Percentiles rank a stretch among this genome's conserved stretches.
Conservation (phyloP, 1,139 yeast genomes). For the Yamadazyma dushanensis region DNA sequence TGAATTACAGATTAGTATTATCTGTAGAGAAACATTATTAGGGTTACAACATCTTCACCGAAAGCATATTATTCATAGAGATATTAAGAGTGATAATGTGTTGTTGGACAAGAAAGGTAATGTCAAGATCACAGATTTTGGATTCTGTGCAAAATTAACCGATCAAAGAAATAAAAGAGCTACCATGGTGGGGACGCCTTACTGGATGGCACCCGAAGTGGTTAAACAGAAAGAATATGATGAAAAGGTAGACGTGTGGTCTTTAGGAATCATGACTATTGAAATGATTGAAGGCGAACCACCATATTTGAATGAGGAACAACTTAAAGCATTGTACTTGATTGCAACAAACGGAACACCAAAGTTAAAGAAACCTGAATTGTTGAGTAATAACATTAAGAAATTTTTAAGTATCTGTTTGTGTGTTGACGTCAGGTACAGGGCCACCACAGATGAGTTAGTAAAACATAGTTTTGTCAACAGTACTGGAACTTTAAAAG, state of each 20-base stretch:
- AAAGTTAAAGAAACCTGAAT: conserved; percentile 83
- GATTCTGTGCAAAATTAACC: conserved; percentile 95
- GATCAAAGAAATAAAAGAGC: conserved; percentile 92
- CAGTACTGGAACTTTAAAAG: conserved; percentile 47
- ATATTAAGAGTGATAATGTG: conserved; percentile 93
- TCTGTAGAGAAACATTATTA: conserved; percentile 86
- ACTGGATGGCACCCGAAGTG: conserved; percentile 99
- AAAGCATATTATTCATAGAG: conserved; percentile 92
- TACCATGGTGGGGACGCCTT: conserved; percentile 98
- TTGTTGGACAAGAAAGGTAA: conserved; percentile 82
- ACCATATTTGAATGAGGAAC: conserved; percentile 95
- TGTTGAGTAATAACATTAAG: conserved; percentile 74
- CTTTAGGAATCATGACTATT: conserved; percentile 95
- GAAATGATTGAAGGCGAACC: conserved; percentile 99
- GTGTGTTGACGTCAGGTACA: conserved; percentile 89
- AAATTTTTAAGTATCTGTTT: conserved; percentile 87
- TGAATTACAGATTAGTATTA: conserved; percentile 84
- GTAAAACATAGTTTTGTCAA: conserved; percentile 77
- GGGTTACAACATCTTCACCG: conserved; percentile 90
- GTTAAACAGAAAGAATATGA: conserved; percentile 96
- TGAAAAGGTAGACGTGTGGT: conserved; percentile 97
- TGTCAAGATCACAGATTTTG: conserved; percentile 96
- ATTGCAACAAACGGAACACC: conserved; percentile 99
- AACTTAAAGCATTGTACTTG: conserved; percentile 57
- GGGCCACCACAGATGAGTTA: conserved; percentile 89